Evolutionary conservation across 345 rosid genomes (phyloP).

Genomic region (Populus davidiana): DNA sequence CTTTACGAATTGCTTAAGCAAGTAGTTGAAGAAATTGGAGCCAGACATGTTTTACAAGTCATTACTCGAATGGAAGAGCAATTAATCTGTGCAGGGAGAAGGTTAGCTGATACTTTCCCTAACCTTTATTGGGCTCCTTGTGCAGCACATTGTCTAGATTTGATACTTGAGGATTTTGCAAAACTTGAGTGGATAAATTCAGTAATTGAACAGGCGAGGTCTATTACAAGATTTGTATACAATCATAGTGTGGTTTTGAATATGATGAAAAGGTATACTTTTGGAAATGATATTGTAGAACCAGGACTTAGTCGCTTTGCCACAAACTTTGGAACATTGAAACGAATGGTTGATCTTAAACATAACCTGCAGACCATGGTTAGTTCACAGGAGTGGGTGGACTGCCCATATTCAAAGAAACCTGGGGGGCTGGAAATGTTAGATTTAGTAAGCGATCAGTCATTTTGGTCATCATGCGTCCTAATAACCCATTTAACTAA

Average conservation of each 20-base stretch:
- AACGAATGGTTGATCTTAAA: constrained; percentile 49
- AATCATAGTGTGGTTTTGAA: constrained; percentile 53
- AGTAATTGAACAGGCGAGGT: constrained; percentile 20
- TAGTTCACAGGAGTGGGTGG: constrained; percentile 82
- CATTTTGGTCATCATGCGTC: constrained; percentile 72
- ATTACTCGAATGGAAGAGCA: constrained; percentile 22
- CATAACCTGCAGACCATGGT: constrained; percentile 68
- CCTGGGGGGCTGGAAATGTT: constrained; percentile 66
- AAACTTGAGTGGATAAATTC: constrained; percentile 18
- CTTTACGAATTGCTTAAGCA: constrained; percentile 21
- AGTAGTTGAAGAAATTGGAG: constrained; percentile 25
- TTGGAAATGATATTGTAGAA: constrained; percentile 66
- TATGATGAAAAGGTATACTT: constrained; percentile 64
- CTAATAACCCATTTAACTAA: constrained; percentile 45
- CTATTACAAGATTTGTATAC: constrained; percentile 28
- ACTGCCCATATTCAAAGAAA: constrained; percentile 59
- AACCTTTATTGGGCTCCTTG: constrained; percentile 27
- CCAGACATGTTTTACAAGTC: constrained; percentile 23
- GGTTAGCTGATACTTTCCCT: constrained; percentile 13
- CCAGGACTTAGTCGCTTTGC: constrained; percentile 51
- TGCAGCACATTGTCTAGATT: constrained; percentile 28
- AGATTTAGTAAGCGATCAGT: constrained; percentile 58
- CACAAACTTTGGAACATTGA: constrained; percentile 62
- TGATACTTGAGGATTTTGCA: constrained; percentile 23
- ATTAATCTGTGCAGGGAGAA: constrained; percentile 16